Conservation (phyloP, 2,329 filamentous ascomycete genomes). For the Pseudogymnoascus sp. region DNA sequence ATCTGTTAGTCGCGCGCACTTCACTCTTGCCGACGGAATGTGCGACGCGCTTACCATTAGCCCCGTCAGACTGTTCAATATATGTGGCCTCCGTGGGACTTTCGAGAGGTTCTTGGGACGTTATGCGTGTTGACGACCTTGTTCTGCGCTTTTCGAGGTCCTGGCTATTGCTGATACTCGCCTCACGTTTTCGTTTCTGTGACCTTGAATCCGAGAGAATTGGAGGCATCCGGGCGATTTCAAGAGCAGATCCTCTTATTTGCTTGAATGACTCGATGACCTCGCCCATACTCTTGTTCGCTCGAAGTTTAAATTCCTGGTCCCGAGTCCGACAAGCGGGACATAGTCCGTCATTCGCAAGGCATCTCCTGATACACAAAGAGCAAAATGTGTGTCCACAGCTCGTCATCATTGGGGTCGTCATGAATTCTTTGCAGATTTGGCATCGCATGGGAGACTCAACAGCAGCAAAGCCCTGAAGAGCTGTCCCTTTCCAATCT, state of each 20-base stretch:
- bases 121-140: conserved; percentile 1
- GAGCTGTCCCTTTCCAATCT: conserved; percentile 70
- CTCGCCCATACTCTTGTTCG: conserved; percentile 81
- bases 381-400: conserved; percentile 97
- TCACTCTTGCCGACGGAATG: not conserved
- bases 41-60: not conserved
- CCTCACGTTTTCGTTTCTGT: conserved; percentile 47
- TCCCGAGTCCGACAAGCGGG: conserved; percentile 73
- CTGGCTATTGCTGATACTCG: not conserved
- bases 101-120: not conserved
- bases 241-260: conserved; percentile 55
- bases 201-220: conserved; percentile 21
- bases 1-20: not conserved
- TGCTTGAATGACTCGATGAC: conserved; percentile 70
- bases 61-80: not conserved
- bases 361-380: conserved; percentile 80
- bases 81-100: not conserved
- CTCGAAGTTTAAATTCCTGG: conserved; percentile 76
- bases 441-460: conserved; percentile 88
- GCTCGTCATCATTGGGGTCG: conserved; percentile 87
- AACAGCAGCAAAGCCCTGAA: conserved; percentile 60
- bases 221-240: conserved; percentile 51
- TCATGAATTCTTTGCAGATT: conserved; percentile 96
- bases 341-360: conserved; percentile 79
- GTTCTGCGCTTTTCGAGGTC: conserved; percentile 5